Evolutionary conservation across 345 rosid genomes (phyloP).

Genomic region (Dipteronia sinensis): DNA sequence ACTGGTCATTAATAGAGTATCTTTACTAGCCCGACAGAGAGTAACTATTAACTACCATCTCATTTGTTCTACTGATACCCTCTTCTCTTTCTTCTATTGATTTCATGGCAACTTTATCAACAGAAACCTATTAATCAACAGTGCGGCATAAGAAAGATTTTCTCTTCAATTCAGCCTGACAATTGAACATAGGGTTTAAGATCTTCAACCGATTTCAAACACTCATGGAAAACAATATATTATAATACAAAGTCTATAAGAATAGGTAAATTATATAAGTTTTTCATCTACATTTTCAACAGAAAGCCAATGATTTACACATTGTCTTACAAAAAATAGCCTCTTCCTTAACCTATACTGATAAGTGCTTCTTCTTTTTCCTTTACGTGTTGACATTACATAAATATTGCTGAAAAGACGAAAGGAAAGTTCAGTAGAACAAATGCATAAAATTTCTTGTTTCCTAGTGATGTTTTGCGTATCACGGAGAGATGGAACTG

Average conservation of each 20-base stretch:
- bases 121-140: constrained; percentile 73
- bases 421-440: background rate
- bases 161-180: constrained; percentile 89
- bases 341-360: background rate
- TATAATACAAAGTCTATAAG: background rate
- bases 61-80: constrained; percentile 73
- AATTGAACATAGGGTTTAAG: constrained; percentile 22
- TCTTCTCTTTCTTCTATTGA: constrained; percentile 68
- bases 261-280: constrained; percentile 9
- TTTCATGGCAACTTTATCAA: constrained; percentile 76
- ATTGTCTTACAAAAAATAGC: background rate
- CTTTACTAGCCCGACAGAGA: constrained; percentile 61
- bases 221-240: constrained; percentile 8
- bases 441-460: background rate
- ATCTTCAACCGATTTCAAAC: constrained; percentile 15
- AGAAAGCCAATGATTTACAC: background rate
- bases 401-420: background rate
- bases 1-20: constrained; percentile 87
- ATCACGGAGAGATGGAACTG: background rate
- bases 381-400: background rate
- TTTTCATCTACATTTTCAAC: background rate
- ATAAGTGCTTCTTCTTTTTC: too few relatives aligned
- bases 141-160: constrained; percentile 90
- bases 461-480: background rate
- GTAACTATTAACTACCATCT: constrained; percentile 53